phyloP scores from a whole-genome alignment of 441 rosid species.

The Pelargonium myrrhifolium region DNA sequence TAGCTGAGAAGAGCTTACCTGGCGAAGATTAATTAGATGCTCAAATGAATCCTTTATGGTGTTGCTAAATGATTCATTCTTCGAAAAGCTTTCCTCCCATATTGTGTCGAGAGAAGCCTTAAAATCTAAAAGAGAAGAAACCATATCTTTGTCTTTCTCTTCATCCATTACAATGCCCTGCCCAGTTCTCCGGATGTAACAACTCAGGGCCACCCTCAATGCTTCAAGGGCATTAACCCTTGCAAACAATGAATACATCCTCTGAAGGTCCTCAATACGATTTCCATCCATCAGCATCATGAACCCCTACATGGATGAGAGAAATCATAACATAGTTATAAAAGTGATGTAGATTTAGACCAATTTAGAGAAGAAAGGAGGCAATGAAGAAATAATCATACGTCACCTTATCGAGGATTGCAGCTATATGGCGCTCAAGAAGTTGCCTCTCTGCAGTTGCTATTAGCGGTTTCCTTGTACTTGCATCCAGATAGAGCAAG shows the following conservation, averaged over 20 bases:
- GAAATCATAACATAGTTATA: conserved; percentile 11
- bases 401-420: conserved; percentile 84
- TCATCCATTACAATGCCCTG: conserved; percentile 87
- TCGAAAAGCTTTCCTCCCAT: conserved; percentile 90
- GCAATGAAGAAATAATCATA: conserved; percentile 10
- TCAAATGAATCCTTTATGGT: conserved; percentile 94
- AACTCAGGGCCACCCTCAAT: conserved; percentile 73
- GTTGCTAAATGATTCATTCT: conserved; percentile 82
- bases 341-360: conserved; percentile 12
- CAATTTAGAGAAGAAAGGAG: conserved; percentile 2
- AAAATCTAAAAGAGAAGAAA: conserved; percentile 69
- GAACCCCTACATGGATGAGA: conserved; percentile 59
- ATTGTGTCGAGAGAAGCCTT: conserved; percentile 80
- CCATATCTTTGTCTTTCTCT: conserved; percentile 99
- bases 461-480: conserved; percentile 81
- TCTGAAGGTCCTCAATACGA: conserved; percentile 78
- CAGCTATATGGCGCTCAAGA: conserved; percentile 77
- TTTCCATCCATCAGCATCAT: conserved; percentile 88
- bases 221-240: conserved; percentile 85
- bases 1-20: conserved; percentile 39
- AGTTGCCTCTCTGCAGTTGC: conserved; percentile 83
- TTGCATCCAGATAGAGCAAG: conserved; percentile 72
- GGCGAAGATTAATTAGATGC: conserved; percentile 91
- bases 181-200: conserved; percentile 76
- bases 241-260: conserved; percentile 65